Conservation (phyloP, 106 monocot species). For the Xerophyta viscosa region DNA sequence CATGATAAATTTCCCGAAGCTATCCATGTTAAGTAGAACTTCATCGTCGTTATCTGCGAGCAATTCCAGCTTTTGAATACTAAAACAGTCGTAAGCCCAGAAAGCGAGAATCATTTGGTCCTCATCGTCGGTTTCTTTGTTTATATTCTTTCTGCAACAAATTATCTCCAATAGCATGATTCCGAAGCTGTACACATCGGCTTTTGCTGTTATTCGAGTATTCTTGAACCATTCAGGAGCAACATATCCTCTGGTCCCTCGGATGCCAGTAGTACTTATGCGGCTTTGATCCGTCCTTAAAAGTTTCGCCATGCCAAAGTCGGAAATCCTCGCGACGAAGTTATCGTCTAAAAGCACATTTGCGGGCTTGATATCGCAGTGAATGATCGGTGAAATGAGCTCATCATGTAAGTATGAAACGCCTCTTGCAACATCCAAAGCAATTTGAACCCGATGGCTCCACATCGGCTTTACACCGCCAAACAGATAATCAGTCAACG, state of each 20-base stretch:
- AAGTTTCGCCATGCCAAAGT: conserved; percentile 17
- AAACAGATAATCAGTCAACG: conserved; percentile 9
- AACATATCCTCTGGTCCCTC: conserved; percentile 9
- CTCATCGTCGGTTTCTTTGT: neutral
- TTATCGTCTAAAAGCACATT: conserved; percentile 11
- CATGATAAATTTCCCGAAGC: conserved; percentile 19
- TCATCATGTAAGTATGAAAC: conserved; percentile 14
- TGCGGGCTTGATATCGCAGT: conserved; percentile 14
- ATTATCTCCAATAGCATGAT: conserved; percentile 4
- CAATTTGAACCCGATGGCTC: conserved; percentile 7
- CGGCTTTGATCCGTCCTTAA: conserved; percentile 9
- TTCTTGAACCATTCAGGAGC: conserved; percentile 13
- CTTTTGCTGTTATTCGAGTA: neutral
- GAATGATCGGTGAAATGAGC: conserved; percentile 4
- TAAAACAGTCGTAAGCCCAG: conserved; percentile 10
- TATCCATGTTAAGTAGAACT: conserved; percentile 4
- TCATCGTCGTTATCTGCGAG: conserved; percentile 6
- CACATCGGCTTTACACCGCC: neutral
- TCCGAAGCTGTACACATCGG: conserved; percentile 9
- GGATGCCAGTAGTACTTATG: conserved; percentile 3
- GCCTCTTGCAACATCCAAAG: conserved; percentile 3
- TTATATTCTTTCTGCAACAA: conserved; percentile 5
- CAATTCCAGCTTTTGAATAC: conserved; percentile 1
- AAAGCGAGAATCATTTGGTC: neutral
- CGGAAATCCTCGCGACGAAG: conserved; percentile 5